Percentiles rank a stretch among this genome's conserved stretches.
Conservation (phyloP, 2,329 filamentous ascomycete genomes). For the Fonsecaea pugnacius region DNA sequence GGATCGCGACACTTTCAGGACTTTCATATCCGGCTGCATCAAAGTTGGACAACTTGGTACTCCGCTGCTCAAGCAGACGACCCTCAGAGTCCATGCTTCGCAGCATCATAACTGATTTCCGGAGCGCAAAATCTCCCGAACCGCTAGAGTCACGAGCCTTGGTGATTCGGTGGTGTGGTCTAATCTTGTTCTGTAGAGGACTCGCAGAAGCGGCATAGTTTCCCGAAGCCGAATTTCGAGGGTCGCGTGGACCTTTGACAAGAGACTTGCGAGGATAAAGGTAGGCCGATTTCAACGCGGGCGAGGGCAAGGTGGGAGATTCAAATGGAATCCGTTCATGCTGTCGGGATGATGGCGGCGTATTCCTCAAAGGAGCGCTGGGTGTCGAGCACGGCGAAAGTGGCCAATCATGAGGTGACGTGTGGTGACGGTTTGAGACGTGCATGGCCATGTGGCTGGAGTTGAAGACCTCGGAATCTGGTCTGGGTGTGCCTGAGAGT, state of each 20-base stretch:
- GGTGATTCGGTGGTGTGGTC: conserved; percentile 18
- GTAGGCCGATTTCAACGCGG: conserved; percentile 20
- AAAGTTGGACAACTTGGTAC: background rate
- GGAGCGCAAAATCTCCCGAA: conserved; percentile 41
- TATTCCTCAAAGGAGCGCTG: conserved; percentile 1
- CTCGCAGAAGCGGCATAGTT: conserved; percentile 27
- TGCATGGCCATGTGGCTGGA: conserved; percentile 1
- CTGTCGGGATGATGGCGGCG: conserved; percentile 19
- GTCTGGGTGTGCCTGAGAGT: conserved; percentile 21
- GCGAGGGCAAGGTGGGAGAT: conserved; percentile 28
- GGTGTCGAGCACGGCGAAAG: conserved; percentile 11
- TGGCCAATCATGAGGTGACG: conserved; percentile 21
- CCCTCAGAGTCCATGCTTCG: conserved; percentile 37
- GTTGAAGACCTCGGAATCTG: conserved; percentile 29
- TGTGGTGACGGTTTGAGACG: conserved; percentile 2
- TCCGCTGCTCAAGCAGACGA: conserved; percentile 29
- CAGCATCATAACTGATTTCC: conserved; percentile 40
- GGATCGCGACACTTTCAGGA: conserved; percentile 1
- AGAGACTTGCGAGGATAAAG: conserved; percentile 28
- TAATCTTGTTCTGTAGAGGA: conserved; percentile 32
- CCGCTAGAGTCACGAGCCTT: conserved; percentile 17
- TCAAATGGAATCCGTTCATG: conserved; percentile 17
- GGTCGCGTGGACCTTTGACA: conserved; percentile 33
- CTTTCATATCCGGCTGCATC: background rate
- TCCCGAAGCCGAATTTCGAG: conserved; percentile 33